phyloP scores from a whole-genome alignment of 1,284 basidiomycete species.

The Stygiomarasmius scandens region DNA sequence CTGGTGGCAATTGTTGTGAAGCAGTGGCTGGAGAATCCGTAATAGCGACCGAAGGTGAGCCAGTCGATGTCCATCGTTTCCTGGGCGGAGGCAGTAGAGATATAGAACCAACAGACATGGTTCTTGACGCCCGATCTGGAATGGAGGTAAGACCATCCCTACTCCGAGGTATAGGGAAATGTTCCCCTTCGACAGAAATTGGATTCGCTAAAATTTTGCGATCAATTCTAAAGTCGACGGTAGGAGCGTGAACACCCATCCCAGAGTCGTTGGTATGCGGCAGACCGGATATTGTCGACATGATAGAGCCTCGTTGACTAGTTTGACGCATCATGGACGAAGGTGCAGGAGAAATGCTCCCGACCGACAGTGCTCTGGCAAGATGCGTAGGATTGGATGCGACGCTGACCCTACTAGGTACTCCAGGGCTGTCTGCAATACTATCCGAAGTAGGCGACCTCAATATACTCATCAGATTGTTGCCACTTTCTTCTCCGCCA shows the following conservation, averaged over 20 bases:
- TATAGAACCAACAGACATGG: conserved; percentile 41
- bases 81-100: conserved; percentile 69
- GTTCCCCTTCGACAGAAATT: conserved; percentile 18
- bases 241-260: conserved; percentile 2
- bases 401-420: neutral
- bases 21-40: neutral
- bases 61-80: conserved; percentile 52
- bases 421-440: neutral
- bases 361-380: neutral
- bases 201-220: conserved; percentile 59
- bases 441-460: conserved; percentile 39
- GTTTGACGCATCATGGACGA: neutral
- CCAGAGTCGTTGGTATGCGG: neutral
- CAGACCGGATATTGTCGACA: neutral
- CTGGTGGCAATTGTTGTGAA: neutral
- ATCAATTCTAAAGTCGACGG: conserved; percentile 29
- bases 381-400: neutral
- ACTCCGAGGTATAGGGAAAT: too few species aligned
- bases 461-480: conserved; percentile 55
- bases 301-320: neutral
- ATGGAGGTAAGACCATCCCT: too few species aligned
- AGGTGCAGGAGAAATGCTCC: neutral
- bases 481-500: conserved; percentile 44
- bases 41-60: neutral
- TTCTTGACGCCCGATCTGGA: conserved; percentile 27